These are phyloP conservation scores for Macrophomina phaseolina DNA, from an alignment of 2,329 filamentous ascomycete species.

Conservation along the genomic window DNA sequence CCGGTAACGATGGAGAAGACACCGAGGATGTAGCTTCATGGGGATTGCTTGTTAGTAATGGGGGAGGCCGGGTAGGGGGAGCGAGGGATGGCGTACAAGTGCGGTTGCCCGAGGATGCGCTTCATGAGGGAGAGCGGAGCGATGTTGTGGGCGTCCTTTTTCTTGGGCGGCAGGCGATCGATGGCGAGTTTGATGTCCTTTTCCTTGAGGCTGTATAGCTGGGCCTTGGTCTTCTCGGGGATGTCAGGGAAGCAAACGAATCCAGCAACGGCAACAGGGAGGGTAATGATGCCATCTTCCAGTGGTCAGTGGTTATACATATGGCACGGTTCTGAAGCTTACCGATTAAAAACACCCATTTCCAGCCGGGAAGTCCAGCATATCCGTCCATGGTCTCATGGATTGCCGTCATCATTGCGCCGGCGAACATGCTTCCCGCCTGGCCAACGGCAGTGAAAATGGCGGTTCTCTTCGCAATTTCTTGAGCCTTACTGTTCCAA, in stretches of 20 bases:
- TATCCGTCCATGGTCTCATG: conserved; percentile 35
- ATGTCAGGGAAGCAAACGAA: conserved; percentile 38
- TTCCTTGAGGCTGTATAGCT: conserved; percentile 35
- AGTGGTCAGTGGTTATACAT: conserved; percentile 21
- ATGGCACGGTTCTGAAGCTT: background rate
- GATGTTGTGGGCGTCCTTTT: conserved; percentile 36
- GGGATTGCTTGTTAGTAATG: conserved; percentile 20
- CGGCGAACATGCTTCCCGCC: conserved; percentile 41
- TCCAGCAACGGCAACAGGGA: conserved; percentile 39
- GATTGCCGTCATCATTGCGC: conserved; percentile 43
- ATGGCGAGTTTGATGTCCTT: conserved; percentile 37
- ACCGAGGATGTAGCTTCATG: conserved; percentile 47
- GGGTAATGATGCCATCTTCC: conserved; percentile 39
- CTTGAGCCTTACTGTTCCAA: conserved; percentile 33
- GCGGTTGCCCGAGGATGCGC: conserved; percentile 31
- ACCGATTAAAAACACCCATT: conserved; percentile 41
- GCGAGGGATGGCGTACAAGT: background rate
- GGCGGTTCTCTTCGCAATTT: conserved; percentile 39
- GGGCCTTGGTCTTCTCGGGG: conserved; percentile 34
- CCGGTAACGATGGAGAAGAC: conserved; percentile 46
- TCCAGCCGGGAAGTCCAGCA: conserved; percentile 36
- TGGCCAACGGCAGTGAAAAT: conserved; percentile 40
- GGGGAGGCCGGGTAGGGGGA: too few species aligned
- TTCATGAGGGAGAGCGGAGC: conserved; percentile 34
- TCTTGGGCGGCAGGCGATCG: conserved; percentile 36